Evolutionary conservation across 139 green algal genomes (phyloP), one percentile per base, ranked within the genome.

Genomic region (Volvox africanus): DNA sequence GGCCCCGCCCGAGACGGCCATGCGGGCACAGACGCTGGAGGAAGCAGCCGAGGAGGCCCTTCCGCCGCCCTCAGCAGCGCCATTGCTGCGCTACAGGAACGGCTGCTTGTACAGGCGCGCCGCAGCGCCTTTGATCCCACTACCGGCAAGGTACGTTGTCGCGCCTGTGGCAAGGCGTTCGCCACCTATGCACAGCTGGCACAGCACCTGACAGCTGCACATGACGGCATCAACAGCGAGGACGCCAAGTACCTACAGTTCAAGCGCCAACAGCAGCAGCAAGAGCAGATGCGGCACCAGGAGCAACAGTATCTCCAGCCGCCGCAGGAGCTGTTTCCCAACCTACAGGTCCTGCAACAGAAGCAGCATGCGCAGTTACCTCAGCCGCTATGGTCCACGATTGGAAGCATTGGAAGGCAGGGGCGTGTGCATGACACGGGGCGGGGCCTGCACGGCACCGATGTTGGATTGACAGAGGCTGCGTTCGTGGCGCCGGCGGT

Each of bases 181-280:
- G 61, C 61, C n/a, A 88, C 91, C 69, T 94, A 97, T 83, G 55
- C 73, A 2, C 87, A 91, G 76, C 91, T 98, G 17, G 95, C 93
- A 1, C 96, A 98, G 91, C 97, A 98, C 91, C 82, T 98, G 12
- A 92, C 91, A 50, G 92, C 95, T n/a, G 95, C 94, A 75, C 97
- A 98, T 65, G 88, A 67, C 22, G 95, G 96, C 11, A 69, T 95
- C 55, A 97, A 97, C 88, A 92, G 88, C 37, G 89, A 94, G 61
- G 87, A 95, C 30, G 92, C 93, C 44, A 97, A 97, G 82, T 89
- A 90, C 36, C 18, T 92, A 32, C 16, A 89, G 89, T 36, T 94
- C 13, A 81, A 22, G 37, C 78, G 50, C 19, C 55, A 80, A 65
- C 61, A 88, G 83, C 36, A 81, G 80, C 35, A 67, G 36, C 78